phyloP scores from a whole-genome alignment of 1,284 basidiomycete species.

The Ceratobasidium sp. region DNA sequence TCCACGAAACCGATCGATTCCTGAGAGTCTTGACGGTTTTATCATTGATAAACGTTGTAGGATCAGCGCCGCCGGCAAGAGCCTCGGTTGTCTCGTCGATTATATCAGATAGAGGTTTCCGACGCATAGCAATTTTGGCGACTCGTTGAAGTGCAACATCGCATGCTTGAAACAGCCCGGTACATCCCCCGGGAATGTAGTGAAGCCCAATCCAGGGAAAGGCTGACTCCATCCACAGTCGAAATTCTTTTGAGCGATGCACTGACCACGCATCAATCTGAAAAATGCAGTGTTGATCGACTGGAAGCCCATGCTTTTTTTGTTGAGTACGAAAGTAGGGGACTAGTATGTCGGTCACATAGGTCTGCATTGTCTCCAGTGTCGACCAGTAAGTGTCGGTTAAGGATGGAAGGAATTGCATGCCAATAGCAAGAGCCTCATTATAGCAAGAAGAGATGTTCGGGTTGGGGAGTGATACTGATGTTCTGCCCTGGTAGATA shows the following conservation, averaged over 20 bases:
- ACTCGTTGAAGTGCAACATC: conserved; percentile 53
- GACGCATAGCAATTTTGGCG: conserved; percentile 51
- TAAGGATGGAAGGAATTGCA: conserved; percentile 50
- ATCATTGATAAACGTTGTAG: conserved; percentile 41
- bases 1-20: neutral
- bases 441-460: conserved; percentile 36
- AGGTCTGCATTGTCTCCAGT: conserved; percentile 53
- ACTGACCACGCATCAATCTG: conserved; percentile 57
- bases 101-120: conserved; percentile 52
- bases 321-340: conserved; percentile 53
- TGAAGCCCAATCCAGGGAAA: conserved; percentile 48
- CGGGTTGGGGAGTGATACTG: conserved; percentile 47
- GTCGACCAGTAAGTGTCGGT: conserved; percentile 58
- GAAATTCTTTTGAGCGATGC: conserved; percentile 54
- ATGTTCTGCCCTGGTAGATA: conserved; percentile 51
- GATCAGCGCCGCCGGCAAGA: conserved; percentile 33
- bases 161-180: conserved; percentile 50
- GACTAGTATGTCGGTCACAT: conserved; percentile 54
- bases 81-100: conserved; percentile 48
- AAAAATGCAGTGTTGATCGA: conserved; percentile 46
- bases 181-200: conserved; percentile 49
- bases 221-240: conserved; percentile 49
- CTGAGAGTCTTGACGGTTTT: conserved; percentile 1
- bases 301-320: neutral
- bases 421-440: conserved; percentile 49